Percentiles rank a stretch among this genome's conserved stretches.
Conservation (phyloP, 352 stramenopile species). For the Phytophthora megakarya region DNA sequence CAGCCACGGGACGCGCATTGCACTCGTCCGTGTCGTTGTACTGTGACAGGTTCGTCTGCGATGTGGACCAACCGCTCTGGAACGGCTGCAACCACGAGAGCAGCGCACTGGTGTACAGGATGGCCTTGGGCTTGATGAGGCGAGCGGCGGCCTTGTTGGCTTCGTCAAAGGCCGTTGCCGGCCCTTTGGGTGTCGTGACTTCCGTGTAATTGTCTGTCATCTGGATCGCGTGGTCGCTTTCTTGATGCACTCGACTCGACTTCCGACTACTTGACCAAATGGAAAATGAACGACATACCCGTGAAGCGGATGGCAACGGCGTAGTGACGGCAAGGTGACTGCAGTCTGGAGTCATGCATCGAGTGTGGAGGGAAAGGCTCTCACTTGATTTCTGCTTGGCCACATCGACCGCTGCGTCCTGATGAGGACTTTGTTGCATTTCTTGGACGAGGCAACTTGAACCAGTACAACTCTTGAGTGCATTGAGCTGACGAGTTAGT, state of each 20-base stretch:
- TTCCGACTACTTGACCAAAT: neutral
- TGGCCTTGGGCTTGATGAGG: constrained; percentile 20
- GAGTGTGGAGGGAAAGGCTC: constrained; percentile 8
- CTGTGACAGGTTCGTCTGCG: too few species aligned
- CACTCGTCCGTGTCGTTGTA: too few species aligned
- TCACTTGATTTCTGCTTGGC: constrained; percentile 32
- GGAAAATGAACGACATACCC: too few species aligned
- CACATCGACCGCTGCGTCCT: too few species aligned
- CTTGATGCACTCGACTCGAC: constrained; percentile 14
- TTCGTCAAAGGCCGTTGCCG: constrained; percentile 19
- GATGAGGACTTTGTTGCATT: neutral
- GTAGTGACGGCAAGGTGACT: too few species aligned
- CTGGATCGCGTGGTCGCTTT: neutral
- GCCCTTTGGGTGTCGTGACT: constrained; percentile 9
- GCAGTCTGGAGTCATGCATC: too few species aligned
- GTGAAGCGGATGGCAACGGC: too few species aligned
- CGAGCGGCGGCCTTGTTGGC: constrained; percentile 26
- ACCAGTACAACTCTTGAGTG: constrained; percentile 1
- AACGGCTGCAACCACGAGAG: too few species aligned
- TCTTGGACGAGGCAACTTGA: neutral
- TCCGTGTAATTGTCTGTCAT: constrained; percentile 9
- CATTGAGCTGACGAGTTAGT: constrained; percentile 13
- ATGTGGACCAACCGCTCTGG: too few species aligned
- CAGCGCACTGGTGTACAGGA: constrained; percentile 24
- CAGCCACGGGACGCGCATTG: too few species aligned